phyloP scores from a whole-genome alignment of 2,329 filamentous ascomycete species.

The Hypoxylon sp. region DNA sequence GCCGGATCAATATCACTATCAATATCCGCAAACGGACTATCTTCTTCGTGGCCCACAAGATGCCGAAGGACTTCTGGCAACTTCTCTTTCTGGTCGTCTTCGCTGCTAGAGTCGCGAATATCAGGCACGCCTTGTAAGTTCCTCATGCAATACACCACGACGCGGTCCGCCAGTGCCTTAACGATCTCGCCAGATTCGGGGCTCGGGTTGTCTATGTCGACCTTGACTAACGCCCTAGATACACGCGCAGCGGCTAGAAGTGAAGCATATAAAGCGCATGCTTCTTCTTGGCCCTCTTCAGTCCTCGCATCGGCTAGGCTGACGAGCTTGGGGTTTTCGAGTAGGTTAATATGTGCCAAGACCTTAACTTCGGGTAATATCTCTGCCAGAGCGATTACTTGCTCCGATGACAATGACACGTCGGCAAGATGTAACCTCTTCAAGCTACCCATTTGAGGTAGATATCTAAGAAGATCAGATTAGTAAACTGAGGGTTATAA shows the following conservation, averaged over 20 bases:
- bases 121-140: conserved; percentile 84
- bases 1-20: conserved; percentile 73
- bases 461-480: conserved; percentile 61
- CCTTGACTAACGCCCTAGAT: conserved; percentile 82
- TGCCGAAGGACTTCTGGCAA: conserved; percentile 86
- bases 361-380: conserved; percentile 83
- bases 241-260: conserved; percentile 87
- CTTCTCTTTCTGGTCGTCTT: conserved; percentile 48
- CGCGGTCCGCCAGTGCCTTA: conserved; percentile 89
- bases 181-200: conserved; percentile 87
- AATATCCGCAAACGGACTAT: conserved; percentile 54
- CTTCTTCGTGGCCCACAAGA: conserved; percentile 76
- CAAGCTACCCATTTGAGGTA: conserved; percentile 79
- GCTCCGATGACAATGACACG: conserved; percentile 83
- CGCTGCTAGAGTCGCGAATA: conserved; percentile 44
- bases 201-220: conserved; percentile 90
- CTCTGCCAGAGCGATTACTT: conserved; percentile 90
- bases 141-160: conserved; percentile 91
- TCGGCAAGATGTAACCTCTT: conserved; percentile 89
- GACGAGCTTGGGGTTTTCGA: conserved; percentile 79
- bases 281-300: conserved; percentile 87
- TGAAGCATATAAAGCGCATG: conserved; percentile 91
- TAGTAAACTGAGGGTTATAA: conserved; percentile 15
- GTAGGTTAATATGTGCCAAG: conserved; percentile 85
- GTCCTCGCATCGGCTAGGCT: conserved; percentile 78